These are phyloP conservation scores for Tremellales sp. DNA, from an alignment of 1,284 basidiomycete species.

Conservation along the genomic window DNA sequence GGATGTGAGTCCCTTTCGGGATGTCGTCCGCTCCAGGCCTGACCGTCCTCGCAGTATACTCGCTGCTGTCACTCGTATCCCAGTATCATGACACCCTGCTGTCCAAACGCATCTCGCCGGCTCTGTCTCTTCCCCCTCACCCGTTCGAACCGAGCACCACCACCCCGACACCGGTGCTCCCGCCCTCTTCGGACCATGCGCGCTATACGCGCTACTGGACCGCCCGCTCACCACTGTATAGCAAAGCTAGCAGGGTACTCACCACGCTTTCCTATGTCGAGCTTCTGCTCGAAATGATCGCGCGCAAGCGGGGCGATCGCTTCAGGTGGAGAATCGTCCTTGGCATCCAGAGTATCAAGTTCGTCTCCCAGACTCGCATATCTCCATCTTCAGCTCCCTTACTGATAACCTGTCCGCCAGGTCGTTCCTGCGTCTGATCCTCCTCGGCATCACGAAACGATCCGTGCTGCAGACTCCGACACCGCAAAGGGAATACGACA, in stretches of 20 bases:
- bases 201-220: conserved; percentile 77
- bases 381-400: background rate
- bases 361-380: conserved; percentile 35
- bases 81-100: conserved; percentile 78
- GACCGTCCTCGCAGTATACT: conserved; percentile 35
- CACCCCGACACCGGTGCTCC: conserved; percentile 33
- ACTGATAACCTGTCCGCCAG: conserved; percentile 49
- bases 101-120: conserved; percentile 58
- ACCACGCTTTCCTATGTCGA: conserved; percentile 73
- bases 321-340: conserved; percentile 68
- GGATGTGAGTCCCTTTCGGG: conserved; percentile 61
- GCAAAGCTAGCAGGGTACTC: conserved; percentile 67
- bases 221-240: conserved; percentile 63
- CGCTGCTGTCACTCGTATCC: conserved; percentile 42
- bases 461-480: conserved; percentile 70
- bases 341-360: conserved; percentile 76
- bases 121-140: conserved; percentile 60
- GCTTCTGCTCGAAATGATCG: conserved; percentile 80
- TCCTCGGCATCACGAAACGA: conserved; percentile 67
- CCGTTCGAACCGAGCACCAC: conserved; percentile 56
- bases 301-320: conserved; percentile 60
- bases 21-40: too few relatives aligned
- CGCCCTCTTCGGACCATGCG: conserved; percentile 40
- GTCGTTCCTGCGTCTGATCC: conserved; percentile 63
- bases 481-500: conserved; percentile 80